A percentile compares a stretch with the other conserved stretches of the same genome.
phyloP scores from a whole-genome alignment of 1,284 basidiomycete genomes.

The Sanghuangporus baumii region DNA sequence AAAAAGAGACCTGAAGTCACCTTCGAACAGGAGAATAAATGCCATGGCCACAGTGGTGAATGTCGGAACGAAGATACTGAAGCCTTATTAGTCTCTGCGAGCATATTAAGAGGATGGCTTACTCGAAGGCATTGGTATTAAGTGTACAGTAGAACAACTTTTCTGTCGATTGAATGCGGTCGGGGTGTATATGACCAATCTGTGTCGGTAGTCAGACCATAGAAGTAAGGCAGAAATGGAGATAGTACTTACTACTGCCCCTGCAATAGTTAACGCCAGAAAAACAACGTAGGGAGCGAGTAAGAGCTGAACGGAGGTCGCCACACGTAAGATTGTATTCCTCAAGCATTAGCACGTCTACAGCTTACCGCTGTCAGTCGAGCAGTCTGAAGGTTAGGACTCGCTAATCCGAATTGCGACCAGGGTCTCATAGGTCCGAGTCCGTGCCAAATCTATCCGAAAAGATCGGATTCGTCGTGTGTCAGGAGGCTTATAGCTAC shows the following conservation, averaged over 20 bases:
- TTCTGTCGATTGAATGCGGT: conserved; percentile 3
- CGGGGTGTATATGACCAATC: conserved; percentile 10
- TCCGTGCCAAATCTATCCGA: conserved; percentile 15
- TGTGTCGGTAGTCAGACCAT: not conserved
- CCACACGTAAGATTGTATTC: not conserved
- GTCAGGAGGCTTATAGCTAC: not conserved
- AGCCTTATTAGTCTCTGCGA: not conserved
- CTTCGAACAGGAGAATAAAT: conserved; percentile 16
- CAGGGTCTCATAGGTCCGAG: conserved; percentile 15
- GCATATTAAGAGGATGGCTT: not conserved
- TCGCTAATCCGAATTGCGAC: conserved; percentile 17
- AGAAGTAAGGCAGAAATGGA: not conserved
- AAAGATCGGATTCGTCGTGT: not conserved
- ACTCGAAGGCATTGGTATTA: conserved; percentile 13
- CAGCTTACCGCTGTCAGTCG: conserved; percentile 12
- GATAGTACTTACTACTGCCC: conserved; percentile 10
- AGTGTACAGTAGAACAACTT: conserved; percentile 16
- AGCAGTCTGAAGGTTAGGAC: conserved; percentile 7
- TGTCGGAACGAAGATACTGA: conserved; percentile 12
- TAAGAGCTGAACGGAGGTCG: conserved; percentile 12
- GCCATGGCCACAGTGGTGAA: conserved; percentile 15
- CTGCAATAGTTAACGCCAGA: conserved; percentile 12
- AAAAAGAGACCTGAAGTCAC: not conserved
- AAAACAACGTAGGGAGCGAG: conserved; percentile 19
- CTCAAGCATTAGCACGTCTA: not conserved